A percentile compares a stretch with the other conserved stretches of the same genome.
Conservation (phyloP, 2,329 filamentous ascomycete species). For the Calonectria honghensis region DNA sequence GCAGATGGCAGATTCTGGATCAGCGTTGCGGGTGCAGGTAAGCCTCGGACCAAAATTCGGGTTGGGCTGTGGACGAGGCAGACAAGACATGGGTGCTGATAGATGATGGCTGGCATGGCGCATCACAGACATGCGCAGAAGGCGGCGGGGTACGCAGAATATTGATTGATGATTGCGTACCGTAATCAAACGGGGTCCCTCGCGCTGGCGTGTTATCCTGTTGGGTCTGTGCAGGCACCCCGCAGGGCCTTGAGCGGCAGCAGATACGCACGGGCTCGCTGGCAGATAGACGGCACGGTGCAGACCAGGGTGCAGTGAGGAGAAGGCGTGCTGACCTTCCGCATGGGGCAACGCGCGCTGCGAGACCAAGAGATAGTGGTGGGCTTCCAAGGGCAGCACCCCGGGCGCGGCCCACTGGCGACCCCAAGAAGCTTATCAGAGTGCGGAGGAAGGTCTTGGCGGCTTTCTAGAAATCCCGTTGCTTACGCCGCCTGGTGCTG, state of each 20-base stretch:
- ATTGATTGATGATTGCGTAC: conserved; percentile 19
- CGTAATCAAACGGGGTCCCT: conserved; percentile 16
- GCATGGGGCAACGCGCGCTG: conserved; percentile 23
- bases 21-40: background rate
- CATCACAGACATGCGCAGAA: background rate
- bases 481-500: background rate
- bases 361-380: conserved; percentile 33
- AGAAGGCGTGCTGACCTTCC: conserved; percentile 33
- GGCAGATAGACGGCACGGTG: conserved; percentile 39
- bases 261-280: conserved; percentile 42
- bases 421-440: conserved; percentile 32
- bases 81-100: conserved; percentile 4
- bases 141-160: background rate
- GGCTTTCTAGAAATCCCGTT: conserved; percentile 17
- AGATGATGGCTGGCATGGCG: background rate
- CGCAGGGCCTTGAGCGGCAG: conserved; percentile 44
- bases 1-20: no score
- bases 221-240: conserved; percentile 37
- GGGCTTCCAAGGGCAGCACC: conserved; percentile 10
- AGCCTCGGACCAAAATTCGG: background rate
- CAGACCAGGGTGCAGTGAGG: conserved; percentile 19
- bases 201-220: conserved; percentile 3
- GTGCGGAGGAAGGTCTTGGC: conserved; percentile 26
- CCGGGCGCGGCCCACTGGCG: background rate
- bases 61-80: background rate